Conservation (phyloP, 306 rosid genomes). For the Cyamopsis tetragonoloba region DNA sequence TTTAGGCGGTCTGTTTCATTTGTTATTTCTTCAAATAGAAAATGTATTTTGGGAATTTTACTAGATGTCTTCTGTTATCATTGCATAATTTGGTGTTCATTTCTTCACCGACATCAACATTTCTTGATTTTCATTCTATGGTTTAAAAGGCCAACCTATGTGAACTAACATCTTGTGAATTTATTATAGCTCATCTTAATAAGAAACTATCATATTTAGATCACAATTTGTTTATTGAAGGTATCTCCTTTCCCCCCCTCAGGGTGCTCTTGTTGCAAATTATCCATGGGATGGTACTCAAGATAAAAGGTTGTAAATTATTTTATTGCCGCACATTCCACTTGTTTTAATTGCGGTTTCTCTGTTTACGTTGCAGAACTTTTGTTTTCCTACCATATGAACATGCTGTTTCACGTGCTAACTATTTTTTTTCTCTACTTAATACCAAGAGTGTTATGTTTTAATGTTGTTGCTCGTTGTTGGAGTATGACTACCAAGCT, state of each 20-base stretch:
- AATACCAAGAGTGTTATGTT: background rate
- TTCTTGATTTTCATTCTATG: conserved; percentile 1
- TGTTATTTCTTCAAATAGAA: background rate
- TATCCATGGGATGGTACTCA: conserved; percentile 94
- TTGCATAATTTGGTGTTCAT: background rate
- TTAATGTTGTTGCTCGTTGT: background rate
- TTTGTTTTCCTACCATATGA: background rate
- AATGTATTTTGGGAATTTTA: background rate
- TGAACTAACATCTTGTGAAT: background rate
- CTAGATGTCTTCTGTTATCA: background rate
- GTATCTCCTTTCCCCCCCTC: conserved; percentile 5
- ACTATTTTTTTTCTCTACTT: background rate
- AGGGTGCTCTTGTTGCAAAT: conserved; percentile 99
- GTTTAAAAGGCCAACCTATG: conserved; percentile 7
- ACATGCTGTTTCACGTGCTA: background rate
- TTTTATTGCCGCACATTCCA: background rate
- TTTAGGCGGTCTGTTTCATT: background rate
- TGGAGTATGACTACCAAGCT: background rate
- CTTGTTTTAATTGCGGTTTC: background rate
- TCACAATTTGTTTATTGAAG: conserved; percentile 17
- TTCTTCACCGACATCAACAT: background rate
- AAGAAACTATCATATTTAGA: background rate
- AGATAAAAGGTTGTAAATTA: conserved; percentile 59
- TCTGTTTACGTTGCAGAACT: background rate
- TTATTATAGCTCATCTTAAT: conserved; percentile 12